Evolutionary conservation across 257 asterid genomes (phyloP).

Genomic region (Solanum tarijense): DNA sequence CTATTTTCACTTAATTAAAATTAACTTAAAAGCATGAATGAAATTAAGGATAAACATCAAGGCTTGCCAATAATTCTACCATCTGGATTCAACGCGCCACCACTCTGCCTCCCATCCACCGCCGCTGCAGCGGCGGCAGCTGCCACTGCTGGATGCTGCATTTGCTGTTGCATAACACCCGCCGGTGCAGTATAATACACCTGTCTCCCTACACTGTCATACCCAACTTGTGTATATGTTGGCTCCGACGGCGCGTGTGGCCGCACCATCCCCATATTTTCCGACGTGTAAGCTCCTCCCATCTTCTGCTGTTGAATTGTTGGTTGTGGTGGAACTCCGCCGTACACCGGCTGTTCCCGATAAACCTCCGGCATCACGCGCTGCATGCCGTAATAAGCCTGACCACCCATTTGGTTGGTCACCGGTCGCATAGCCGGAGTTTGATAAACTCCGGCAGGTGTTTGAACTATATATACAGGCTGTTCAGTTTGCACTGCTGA

Average conservation of each 20-base stretch:
- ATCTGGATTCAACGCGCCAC: constrained; percentile 10
- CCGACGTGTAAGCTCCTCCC: constrained; percentile 20
- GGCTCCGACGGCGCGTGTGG: constrained; percentile 2
- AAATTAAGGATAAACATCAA: not conserved
- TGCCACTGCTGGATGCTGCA: constrained; percentile 6
- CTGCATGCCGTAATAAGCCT: constrained; percentile 26
- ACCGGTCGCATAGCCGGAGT: constrained; percentile 15
- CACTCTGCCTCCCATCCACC: constrained; percentile 10
- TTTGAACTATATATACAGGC: constrained; percentile 22
- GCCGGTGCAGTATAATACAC: constrained; percentile 16
- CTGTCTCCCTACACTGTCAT: constrained; percentile 23
- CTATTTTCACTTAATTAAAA: not conserved
- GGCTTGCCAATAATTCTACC: constrained; percentile 12
- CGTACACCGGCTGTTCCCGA: constrained; percentile 27
- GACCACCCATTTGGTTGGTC: constrained; percentile 17
- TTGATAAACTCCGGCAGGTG: not conserved
- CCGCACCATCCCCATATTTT: constrained; percentile 7
- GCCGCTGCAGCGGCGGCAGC: not conserved
- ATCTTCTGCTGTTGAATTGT: constrained; percentile 12
- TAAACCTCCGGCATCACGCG: constrained; percentile 22
- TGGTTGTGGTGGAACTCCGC: constrained; percentile 9
- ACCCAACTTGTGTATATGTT: constrained; percentile 21
- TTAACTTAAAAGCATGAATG: not conserved
- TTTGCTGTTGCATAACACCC: constrained; percentile 10
- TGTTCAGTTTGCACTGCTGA: not conserved